Conservation (phyloP, 1,139 yeast genomes). For the Kluyveromyces sp. region DNA sequence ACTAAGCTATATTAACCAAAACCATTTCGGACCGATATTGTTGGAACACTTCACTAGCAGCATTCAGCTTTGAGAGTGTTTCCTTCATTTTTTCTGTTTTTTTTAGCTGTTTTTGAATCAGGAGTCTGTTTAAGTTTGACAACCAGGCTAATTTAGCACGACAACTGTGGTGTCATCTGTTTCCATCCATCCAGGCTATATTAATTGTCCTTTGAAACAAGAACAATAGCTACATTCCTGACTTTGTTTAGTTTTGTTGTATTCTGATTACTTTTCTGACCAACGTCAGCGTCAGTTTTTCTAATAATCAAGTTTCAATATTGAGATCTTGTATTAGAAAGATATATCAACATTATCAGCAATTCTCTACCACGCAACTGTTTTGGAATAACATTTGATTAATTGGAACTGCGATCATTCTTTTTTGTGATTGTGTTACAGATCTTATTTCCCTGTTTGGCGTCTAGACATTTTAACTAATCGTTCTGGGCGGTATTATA, state of each 20-base stretch:
- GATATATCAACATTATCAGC: neutral
- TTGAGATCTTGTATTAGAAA: neutral
- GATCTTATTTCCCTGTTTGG: neutral
- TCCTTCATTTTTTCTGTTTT: neutral
- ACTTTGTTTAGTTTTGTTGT: neutral
- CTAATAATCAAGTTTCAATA: neutral
- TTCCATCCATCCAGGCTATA: neutral
- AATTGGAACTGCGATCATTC: too few relatives aligned
- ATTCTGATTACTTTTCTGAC: neutral
- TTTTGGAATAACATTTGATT: too few relatives aligned
- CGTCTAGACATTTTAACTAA: conserved; percentile 25
- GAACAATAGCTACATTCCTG: neutral
- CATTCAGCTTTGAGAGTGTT: neutral
- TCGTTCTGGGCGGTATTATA: conserved; percentile 13
- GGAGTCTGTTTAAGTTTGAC: neutral
- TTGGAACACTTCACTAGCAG: neutral
- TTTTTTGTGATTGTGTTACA: too few relatives aligned
- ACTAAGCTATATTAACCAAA: neutral
- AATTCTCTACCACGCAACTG: neutral
- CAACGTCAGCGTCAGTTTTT: conserved; percentile 2
- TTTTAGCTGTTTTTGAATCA: neutral
- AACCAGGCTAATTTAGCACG: neutral
- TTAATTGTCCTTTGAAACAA: neutral
- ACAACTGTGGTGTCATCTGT: neutral
- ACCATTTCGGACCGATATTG: neutral